Evolutionary conservation across 306 rosid species (phyloP), one percentile per base, ranked within the genome.

Genomic region (Gastrolobium villosum): DNA sequence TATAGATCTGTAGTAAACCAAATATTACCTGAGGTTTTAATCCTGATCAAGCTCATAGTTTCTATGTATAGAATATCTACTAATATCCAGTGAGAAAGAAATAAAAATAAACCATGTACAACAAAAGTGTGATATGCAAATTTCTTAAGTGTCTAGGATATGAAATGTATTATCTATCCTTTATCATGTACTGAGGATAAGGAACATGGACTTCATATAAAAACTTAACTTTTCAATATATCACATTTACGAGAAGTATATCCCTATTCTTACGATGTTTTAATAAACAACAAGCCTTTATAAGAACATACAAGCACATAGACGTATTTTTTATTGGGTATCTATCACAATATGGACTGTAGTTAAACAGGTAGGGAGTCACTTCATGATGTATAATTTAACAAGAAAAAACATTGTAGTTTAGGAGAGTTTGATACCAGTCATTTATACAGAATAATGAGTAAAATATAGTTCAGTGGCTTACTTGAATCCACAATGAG

Each of bases 401-500:
- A 50, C 82, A 60, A 67, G 63, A 81, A 81, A 74, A 49, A 40
- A 74, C 34, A 40, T 45, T 49, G 61, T 9, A 65, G 3, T 41
- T 75, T 15, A 57, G 9, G 48, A 49, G 55, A 74, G 39, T 55
- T 55, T 20, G 26, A 57, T 30, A 57, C 30, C 2, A 74, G 9
- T 8, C 3, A n/a, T 5, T 59, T 78, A 77, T 41, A 62, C 35
- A 55, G 39, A 31, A 28, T 8, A 26, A 34, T 14, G 2, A 7
- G 28, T 43, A 66, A 72, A 53, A 53, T 26, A 56, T 45, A 59
- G 41, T 45, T 65, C 31, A 41, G 59, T 62, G 70, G 59, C 94
- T 6, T 93, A 95, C 99, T 95, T 77, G 97, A 90, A 84, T 95
- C 99, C 40, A 95, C 97, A 39, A 89, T 89, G 36, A 93, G 98